Evolutionary conservation across 768 basidiomycete genomes (phyloP).

Genomic region (Pleurotus sapidus): DNA sequence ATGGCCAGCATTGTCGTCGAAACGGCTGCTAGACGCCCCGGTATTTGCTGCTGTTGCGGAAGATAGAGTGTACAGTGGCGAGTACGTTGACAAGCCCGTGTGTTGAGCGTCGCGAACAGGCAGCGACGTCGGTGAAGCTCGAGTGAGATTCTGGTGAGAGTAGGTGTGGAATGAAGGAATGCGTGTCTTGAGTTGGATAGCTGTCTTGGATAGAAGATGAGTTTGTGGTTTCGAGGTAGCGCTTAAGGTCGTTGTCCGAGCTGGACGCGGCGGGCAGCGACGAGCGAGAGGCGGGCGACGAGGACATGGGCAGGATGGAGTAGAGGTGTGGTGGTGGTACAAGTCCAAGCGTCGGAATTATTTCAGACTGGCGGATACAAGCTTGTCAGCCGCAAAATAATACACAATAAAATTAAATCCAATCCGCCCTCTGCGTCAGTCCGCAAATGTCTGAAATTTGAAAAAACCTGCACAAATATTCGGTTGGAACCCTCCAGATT

Average conservation of each 20-base stretch:
- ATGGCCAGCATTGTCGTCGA: neutral
- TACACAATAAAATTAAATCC: neutral
- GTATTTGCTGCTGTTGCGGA: neutral
- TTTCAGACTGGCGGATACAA: neutral
- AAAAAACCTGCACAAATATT: neutral
- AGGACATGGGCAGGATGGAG: neutral
- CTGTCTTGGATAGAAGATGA: neutral
- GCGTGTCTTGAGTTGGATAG: neutral
- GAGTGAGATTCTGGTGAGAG: neutral
- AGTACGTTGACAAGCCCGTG: too few relatives aligned
- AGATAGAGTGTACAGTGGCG: neutral
- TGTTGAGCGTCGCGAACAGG: neutral
- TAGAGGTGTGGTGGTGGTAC: neutral
- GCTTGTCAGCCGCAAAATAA: neutral
- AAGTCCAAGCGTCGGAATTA: neutral
- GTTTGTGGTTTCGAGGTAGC: conserved; percentile 7
- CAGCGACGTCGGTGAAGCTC: neutral
- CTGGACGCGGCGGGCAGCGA: neutral
- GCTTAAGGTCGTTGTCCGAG: conserved; percentile 2
- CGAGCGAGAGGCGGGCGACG: neutral
- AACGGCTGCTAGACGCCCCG: neutral
- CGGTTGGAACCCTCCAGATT: neutral
- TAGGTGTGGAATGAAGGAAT: neutral
- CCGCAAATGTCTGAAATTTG: too few relatives aligned
- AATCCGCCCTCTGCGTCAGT: too few relatives aligned